phyloP scores from a whole-genome alignment of 108 stramenopile genomes.

The Nitzschia sp. region DNA sequence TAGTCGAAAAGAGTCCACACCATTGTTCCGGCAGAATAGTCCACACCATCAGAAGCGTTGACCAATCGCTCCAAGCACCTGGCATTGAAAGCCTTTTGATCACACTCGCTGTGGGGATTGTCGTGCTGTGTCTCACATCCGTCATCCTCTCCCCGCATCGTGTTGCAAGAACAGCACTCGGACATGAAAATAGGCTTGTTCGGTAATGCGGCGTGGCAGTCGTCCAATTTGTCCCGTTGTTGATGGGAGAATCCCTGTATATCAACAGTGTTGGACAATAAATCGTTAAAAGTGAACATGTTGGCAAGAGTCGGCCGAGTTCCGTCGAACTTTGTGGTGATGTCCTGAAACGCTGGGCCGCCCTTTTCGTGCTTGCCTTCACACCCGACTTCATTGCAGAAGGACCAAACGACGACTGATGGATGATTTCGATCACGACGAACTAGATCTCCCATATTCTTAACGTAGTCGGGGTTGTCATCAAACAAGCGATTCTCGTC shows the following conservation, averaged over 20 bases:
- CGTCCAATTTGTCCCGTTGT: constrained; percentile 23
- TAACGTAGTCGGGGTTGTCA: constrained; percentile 28
- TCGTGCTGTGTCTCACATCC: constrained; percentile 39
- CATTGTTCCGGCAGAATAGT: constrained; percentile 41
- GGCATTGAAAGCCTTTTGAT: constrained; percentile 40
- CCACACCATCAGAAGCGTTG: constrained; percentile 35
- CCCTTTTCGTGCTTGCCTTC: constrained; percentile 27
- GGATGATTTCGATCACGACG: constrained; percentile 57
- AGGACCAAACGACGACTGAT: constrained; percentile 44
- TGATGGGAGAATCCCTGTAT: constrained; percentile 42
- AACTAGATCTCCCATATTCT: constrained; percentile 38
- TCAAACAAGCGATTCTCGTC: constrained; percentile 50
- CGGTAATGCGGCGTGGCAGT: constrained; percentile 35
- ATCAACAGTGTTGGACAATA: constrained; percentile 34
- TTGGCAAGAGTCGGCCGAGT: constrained; percentile 40
- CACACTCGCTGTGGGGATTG: constrained; percentile 33
- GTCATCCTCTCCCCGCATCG: constrained; percentile 42
- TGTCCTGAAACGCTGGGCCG: constrained; percentile 34
- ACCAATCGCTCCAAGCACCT: constrained; percentile 37
- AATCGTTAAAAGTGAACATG: constrained; percentile 38
- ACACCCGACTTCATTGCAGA: constrained; percentile 51
- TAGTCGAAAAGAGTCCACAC: constrained; percentile 53
- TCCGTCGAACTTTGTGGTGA: constrained; percentile 30
- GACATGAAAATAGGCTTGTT: constrained; percentile 33
- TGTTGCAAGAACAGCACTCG: constrained; percentile 41